Evolutionary conservation across 208 protist genomes (phyloP), one percentile per base, ranked within the genome.

Genomic region (Lotmaria passim): DNA sequence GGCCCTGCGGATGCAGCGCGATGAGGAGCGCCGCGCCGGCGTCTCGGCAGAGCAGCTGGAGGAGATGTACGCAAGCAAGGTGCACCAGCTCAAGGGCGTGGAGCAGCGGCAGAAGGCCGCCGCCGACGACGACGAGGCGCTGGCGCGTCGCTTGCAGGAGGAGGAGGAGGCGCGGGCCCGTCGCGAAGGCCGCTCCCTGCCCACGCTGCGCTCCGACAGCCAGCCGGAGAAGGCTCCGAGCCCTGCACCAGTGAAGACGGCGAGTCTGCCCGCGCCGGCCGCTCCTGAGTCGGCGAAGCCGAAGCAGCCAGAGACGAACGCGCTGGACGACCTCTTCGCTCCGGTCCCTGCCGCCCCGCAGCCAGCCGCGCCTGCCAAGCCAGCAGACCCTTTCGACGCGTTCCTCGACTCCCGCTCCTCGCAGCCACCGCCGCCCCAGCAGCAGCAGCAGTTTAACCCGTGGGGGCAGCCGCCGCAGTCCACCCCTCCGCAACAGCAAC

Each of bases 1-100:
- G 63, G 91, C 91, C 26, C 60, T 91, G 69, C 80, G 85, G 36
- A 79, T 96, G 81, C 91, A 96, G 79, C 82, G 82, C 19, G 89
- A 96, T 43, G 91, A 96, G 75, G 91, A 96, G 70, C 86, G 79
- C 17, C 85, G 85, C 43, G 63, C 81, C 17, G 88, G 88, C 28
- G 64, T 93, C 26, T 88, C 80, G 33, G 85, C 78, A 21, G 74
- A 76, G 51, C 77, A 91, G 59, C 75, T 89, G 26, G 87, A 91
- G 77, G 79, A 79, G 41, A 93, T 90, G 84, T 93, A 91, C 79
- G 71, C 81, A 7, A 75, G 56, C 31, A 78, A 85, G 63, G 72
- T 65, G 50, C 61, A 74, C 43, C 41, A 72, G 63, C 62, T 62
- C 23, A 51, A 78, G 64, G 38, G 30, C 64, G 55, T 73, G 17